Conservation (phyloP, 257 asterid species). For the Jasminum sambac region DNA sequence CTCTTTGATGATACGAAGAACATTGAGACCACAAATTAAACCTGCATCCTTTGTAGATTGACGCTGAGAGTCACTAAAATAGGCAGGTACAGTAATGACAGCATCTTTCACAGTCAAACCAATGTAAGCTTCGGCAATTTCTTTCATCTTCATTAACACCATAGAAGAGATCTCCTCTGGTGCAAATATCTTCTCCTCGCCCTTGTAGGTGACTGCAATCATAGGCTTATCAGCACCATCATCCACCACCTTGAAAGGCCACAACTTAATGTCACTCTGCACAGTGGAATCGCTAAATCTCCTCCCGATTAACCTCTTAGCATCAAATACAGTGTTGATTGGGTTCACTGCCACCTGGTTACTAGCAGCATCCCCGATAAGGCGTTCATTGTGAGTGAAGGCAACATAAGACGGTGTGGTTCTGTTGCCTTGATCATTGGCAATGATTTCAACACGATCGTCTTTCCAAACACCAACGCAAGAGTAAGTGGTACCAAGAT, state of each 20-base stretch:
- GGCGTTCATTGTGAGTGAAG: not conserved
- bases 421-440: constrained; percentile 4
- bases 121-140: constrained; percentile 67
- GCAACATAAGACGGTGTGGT: not conserved
- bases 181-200: not conserved
- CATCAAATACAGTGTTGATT: not conserved
- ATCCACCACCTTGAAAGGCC: constrained; percentile 76
- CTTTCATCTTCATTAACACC: constrained; percentile 75
- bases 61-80: constrained; percentile 8
- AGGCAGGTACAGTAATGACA: constrained; percentile 77
- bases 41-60: too few relatives aligned
- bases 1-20: too few relatives aligned
- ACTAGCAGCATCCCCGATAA: not conserved
- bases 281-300: too few relatives aligned
- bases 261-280: constrained; percentile 56
- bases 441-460: not conserved
- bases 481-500: not conserved
- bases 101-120: constrained; percentile 69
- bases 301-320: not conserved
- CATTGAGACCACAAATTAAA: too few relatives aligned
- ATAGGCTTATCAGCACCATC: not conserved
- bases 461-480: not conserved
- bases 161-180: not conserved
- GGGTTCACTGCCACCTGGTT: constrained; percentile 8
- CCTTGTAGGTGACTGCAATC: not conserved